Base-by-base conservation (phyloP, 1,139 yeast genomes). In the Taiozyma sp. region DNA sequence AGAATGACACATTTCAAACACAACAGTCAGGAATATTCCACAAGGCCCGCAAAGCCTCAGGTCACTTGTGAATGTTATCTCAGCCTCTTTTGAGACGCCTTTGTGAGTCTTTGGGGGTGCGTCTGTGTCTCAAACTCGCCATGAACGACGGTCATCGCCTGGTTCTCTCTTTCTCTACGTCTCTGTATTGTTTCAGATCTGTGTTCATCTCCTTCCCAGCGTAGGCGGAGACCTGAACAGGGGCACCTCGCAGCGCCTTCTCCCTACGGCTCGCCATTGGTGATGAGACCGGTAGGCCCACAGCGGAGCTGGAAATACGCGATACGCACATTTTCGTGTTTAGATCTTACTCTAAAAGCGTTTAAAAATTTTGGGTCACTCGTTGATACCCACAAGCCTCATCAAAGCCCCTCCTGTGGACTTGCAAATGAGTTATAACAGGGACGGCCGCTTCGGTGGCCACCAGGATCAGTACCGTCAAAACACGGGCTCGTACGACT, bases 341-440 rank as follows among this genome's bases (percentile, higher is more conserved):
- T 37, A 16, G 41, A 37, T 37, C 24, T n/a, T 37, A 19, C 2
- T 19, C 19, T 5, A n/a, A 11, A 35, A 37, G 21, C 14, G 6
- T 11, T 2, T n/a, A 37, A 19, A 37, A 19, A 37, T 19, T 19
- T 37, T 32, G 35, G 35, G 6, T 8, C 35, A n/a, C 19, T 32
- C 19, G 34, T 30, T 32, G 35, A 32, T 32, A 1, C 19, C 35
- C 19, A 3, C 19, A 32, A 32, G 35, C 35, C 35, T 32, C 7
- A n/a, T 8, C 9, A 6, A 14, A 32, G 19, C 19, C 35, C 35
- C 19, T n/a, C 35, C 9, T 14, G 19, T 5, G 35, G 35, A 19
- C 19, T 40, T 40, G 9, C 42, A 40, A 21, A 56, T 56, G 58
- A 56, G 57, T 41, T 48, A 54, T 47, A 51, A 53, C 43, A 45